Evolutionary conservation across 2,329 filamentous ascomycete genomes (phyloP).

Genomic region (Meredithiella fracta): DNA sequence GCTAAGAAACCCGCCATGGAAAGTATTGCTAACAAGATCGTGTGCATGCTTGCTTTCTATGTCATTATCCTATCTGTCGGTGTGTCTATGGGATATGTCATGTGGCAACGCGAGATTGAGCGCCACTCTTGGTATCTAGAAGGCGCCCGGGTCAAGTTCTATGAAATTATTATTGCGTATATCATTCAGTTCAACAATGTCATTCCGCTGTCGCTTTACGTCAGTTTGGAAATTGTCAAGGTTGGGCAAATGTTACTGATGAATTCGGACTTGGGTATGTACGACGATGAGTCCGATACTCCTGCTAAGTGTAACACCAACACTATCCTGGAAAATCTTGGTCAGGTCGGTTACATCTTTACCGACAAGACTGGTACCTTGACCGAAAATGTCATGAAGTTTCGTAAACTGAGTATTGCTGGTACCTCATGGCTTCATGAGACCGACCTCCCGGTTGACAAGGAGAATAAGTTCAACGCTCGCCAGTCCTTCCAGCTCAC

Average conservation of each 20-base stretch:
- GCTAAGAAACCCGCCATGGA: slow-evolving; percentile 73
- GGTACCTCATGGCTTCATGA: slow-evolving; percentile 83
- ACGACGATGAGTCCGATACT: slow-evolving; percentile 66
- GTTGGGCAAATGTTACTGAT: slow-evolving; percentile 62
- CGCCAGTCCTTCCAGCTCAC: slow-evolving; percentile 11
- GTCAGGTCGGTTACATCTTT: slow-evolving; percentile 79
- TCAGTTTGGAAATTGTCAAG: slow-evolving; percentile 79
- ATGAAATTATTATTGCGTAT: slow-evolving; percentile 74
- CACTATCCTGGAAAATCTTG: slow-evolving; percentile 86
- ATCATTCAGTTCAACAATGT: slow-evolving; percentile 96
- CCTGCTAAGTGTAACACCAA: slow-evolving; percentile 83
- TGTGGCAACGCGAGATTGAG: slow-evolving; percentile 57
- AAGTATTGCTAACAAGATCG: slow-evolving; percentile 59
- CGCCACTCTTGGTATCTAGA: slow-evolving; percentile 58
- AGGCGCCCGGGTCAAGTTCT: slow-evolving; percentile 53
- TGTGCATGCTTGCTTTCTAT: slow-evolving; percentile 64
- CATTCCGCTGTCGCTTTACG: slow-evolving; percentile 79
- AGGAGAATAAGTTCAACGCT: slow-evolving; percentile 12
- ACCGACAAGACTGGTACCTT: slow-evolving; percentile 91
- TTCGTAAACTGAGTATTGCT: slow-evolving; percentile 78
- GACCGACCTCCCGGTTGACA: slow-evolving; percentile 37
- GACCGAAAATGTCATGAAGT: slow-evolving; percentile 91
- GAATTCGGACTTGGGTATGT: slow-evolving; percentile 76
- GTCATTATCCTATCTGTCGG: slow-evolving; percentile 65
- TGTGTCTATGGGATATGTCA: slow-evolving; percentile 65